Evolutionary conservation across 2,329 filamentous ascomycete genomes (phyloP).

Genomic region (Fusarium pilosicola): DNA sequence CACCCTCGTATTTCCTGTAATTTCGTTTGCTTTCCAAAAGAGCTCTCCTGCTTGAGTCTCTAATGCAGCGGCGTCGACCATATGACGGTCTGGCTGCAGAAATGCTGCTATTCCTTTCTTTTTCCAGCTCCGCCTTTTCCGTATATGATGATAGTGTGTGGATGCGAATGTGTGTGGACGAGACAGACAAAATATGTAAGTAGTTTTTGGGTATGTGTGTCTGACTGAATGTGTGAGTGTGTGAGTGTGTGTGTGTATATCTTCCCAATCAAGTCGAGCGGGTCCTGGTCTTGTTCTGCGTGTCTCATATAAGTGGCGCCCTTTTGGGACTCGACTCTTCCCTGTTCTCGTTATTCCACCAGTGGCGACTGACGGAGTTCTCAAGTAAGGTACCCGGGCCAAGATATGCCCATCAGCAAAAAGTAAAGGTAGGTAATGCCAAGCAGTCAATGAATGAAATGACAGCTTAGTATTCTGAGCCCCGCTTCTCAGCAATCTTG

Average conservation of each 20-base stretch:
- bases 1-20: slow-evolving; percentile 6
- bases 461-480: slow-evolving; percentile 41
- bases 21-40: slow-evolving; percentile 18
- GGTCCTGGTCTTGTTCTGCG: slow-evolving; percentile 13
- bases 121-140: slow-evolving; percentile 23
- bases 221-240: background rate
- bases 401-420: slow-evolving; percentile 1
- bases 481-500: slow-evolving; percentile 48
- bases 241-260: slow-evolving; percentile 18
- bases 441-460: background rate
- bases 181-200: slow-evolving; percentile 28
- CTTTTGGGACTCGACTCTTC: slow-evolving; percentile 21
- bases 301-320: slow-evolving; percentile 38
- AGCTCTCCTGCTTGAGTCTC: slow-evolving; percentile 11
- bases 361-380: slow-evolving; percentile 14
- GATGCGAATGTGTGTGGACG: slow-evolving; percentile 33
- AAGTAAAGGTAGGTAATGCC: background rate
- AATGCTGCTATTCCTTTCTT: slow-evolving; percentile 19
- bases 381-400: slow-evolving; percentile 41
- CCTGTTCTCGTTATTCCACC: slow-evolving; percentile 8
- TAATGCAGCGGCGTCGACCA: slow-evolving; percentile 6
- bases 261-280: slow-evolving; percentile 3
- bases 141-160: slow-evolving; percentile 29
- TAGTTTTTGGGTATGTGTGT: slow-evolving; percentile 5
- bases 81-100: slow-evolving; percentile 11